phyloP scores from a whole-genome alignment of 495 filamentous ascomycete species.

The Aspergillus funiculosus region DNA sequence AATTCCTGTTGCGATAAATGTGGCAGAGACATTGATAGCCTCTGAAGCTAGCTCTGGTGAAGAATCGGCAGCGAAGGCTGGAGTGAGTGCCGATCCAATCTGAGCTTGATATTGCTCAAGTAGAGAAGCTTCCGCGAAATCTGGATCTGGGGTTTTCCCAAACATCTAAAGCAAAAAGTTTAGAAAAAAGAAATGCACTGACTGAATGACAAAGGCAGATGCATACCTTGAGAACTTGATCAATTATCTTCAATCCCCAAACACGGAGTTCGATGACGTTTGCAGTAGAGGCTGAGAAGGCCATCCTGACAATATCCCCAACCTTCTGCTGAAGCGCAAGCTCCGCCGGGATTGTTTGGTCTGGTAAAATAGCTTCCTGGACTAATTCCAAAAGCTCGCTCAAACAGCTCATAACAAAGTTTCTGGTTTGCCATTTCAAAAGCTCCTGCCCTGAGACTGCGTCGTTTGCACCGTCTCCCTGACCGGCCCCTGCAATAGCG shows the following conservation, averaged over 20 bases:
- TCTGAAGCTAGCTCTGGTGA: conserved; percentile 92
- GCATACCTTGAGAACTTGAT: conserved; percentile 70
- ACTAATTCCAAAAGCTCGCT: conserved; percentile 73
- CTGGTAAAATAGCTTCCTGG: conserved; percentile 63
- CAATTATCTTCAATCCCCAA: conserved; percentile 86
- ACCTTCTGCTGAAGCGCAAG: conserved; percentile 73
- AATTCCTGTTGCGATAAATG: conserved; percentile 93
- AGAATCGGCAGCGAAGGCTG: conserved; percentile 92
- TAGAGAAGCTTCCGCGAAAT: conserved; percentile 90
- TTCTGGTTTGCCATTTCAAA: conserved; percentile 90
- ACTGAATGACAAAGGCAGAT: neutral
- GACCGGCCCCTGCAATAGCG: conserved; percentile 55
- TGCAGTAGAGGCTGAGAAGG: conserved; percentile 94
- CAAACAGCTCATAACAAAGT: conserved; percentile 90
- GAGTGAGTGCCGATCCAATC: conserved; percentile 92
- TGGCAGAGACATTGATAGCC: conserved; percentile 95
- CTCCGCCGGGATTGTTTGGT: conserved; percentile 65
- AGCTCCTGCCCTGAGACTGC: conserved; percentile 72
- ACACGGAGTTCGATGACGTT: conserved; percentile 84
- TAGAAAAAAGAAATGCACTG: conserved; percentile 10
- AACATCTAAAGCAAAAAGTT: conserved; percentile 59
- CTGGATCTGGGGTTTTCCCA: conserved; percentile 89
- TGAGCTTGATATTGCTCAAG: conserved; percentile 98
- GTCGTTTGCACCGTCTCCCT: conserved; percentile 55
- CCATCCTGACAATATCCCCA: conserved; percentile 92